phyloP scores from a whole-genome alignment of 2,329 filamentous ascomycete genomes.

The Paecilomyces sp. region DNA sequence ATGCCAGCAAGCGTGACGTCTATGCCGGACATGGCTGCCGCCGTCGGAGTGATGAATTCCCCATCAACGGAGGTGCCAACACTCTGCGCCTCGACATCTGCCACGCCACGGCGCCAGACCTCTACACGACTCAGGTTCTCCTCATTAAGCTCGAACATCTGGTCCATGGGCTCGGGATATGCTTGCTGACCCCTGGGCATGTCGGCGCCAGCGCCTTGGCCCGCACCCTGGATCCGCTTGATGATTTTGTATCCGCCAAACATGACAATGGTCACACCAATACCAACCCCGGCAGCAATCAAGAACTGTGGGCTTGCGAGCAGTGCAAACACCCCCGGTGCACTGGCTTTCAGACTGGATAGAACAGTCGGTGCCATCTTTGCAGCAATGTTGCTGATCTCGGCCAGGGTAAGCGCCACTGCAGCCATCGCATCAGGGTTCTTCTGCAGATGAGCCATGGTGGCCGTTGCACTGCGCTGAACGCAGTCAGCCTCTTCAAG shows the following conservation, averaged over 20 bases:
- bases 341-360: conserved; percentile 66
- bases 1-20: conserved; percentile 25
- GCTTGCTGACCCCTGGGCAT: neutral
- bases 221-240: conserved; percentile 61
- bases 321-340: conserved; percentile 78
- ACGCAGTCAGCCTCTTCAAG: conserved; percentile 84
- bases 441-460: conserved; percentile 71
- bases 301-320: conserved; percentile 89
- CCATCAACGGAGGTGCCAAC: conserved; percentile 57
- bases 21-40: conserved; percentile 42
- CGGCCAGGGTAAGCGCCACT: conserved; percentile 84
- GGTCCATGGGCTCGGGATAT: conserved; percentile 28
- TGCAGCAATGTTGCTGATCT: conserved; percentile 72
- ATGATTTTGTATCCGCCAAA: conserved; percentile 97
- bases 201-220: neutral
- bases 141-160: conserved; percentile 48
- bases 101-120: conserved; percentile 57
- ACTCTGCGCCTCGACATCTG: conserved; percentile 48
- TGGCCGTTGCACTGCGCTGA: conserved; percentile 74
- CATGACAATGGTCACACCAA: conserved; percentile 91
- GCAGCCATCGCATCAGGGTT: conserved; percentile 89
- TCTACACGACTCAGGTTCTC: conserved; percentile 53
- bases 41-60: conserved; percentile 57
- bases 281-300: conserved; percentile 79
- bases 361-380: conserved; percentile 83